phyloP scores from a whole-genome alignment of 805 yeast genomes.

The Nakazawaea anatomiae region DNA sequence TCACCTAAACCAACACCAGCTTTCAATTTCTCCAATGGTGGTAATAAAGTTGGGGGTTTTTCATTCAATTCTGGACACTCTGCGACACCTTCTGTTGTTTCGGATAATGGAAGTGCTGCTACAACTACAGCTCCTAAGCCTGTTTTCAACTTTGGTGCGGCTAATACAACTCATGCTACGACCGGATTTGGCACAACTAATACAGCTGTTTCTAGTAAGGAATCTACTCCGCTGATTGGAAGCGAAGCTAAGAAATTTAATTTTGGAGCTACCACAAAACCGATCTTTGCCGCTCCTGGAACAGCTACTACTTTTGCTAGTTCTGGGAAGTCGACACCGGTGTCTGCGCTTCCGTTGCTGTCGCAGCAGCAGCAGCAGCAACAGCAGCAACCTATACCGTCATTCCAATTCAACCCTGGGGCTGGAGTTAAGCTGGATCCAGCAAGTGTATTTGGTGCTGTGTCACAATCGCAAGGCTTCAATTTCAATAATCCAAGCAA shows the following conservation, averaged over 20 bases:
- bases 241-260: background rate
- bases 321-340: conserved; percentile 1
- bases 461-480: background rate
- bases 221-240: conserved; percentile 6
- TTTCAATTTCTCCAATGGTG: background rate
- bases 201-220: conserved; percentile 1
- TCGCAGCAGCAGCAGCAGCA: too few relatives aligned
- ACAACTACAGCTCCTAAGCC: background rate
- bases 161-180: background rate
- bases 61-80: conserved; percentile 1
- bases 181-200: background rate
- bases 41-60: background rate
- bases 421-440: conserved; percentile 2
- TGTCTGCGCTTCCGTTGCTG: background rate
- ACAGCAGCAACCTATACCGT: background rate
- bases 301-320: background rate
- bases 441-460: conserved; percentile 5
- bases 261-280: conserved; percentile 1
- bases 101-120: background rate
- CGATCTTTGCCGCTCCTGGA: background rate
- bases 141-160: background rate
- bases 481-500: background rate
- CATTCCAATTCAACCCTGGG: conserved; percentile 3
- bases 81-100: conserved; percentile 2
- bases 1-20: conserved; percentile 7